Conservation (phyloP, 78 protist genomes). For the Anaeramoeba flamelloides region DNA sequence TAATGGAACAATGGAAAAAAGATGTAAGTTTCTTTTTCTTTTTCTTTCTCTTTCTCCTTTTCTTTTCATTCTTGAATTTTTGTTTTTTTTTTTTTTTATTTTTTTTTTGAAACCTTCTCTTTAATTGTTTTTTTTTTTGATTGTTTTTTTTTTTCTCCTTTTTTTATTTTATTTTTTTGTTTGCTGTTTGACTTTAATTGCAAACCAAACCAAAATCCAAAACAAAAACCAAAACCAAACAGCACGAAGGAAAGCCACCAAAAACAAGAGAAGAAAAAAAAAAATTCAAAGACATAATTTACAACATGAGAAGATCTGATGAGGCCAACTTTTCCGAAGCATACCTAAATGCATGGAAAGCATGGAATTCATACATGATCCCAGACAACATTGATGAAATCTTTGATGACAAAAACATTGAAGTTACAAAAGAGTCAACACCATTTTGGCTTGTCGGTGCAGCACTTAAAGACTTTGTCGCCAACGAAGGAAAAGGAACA, state of each 20-base stretch:
- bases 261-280: not conserved
- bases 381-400: not conserved
- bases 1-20: not conserved
- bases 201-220: too few species aligned
- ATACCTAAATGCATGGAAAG: not conserved
- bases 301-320: not conserved
- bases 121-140: too few species aligned
- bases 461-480: slow-evolving; percentile 42
- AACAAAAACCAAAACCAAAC: too few species aligned
- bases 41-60: not conserved
- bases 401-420: not conserved
- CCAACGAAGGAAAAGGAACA: slow-evolving; percentile 20
- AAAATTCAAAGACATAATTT: not conserved
- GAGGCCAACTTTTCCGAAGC: not conserved
- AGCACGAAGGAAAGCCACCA: not conserved
- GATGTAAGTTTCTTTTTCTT: not conserved
- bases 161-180: too few species aligned
- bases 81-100: too few species aligned
- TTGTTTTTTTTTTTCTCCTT: too few species aligned
- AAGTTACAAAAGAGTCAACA: not conserved
- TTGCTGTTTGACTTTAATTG: too few species aligned
- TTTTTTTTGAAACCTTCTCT: too few species aligned
- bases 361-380: not conserved
- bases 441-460: slow-evolving; percentile 51
- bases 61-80: too few species aligned